These are phyloP conservation scores for Cystobasidiopsis lactophilus DNA, from an alignment of 768 basidiomycete genomes.

Conservation along the genomic window DNA sequence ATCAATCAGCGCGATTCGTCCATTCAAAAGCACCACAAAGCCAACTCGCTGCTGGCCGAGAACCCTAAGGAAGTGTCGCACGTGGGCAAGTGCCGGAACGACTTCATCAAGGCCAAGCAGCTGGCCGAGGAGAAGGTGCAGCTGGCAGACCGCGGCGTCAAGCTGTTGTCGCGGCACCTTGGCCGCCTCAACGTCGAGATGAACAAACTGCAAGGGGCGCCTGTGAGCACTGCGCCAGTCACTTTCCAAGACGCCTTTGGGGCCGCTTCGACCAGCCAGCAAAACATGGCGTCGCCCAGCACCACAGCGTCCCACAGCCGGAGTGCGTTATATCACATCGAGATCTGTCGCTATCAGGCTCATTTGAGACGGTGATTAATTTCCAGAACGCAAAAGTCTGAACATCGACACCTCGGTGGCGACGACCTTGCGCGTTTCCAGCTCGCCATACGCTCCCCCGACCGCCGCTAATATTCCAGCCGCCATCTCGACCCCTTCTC, in stretches of 20 bases:
- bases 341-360: background rate
- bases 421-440: too few relatives aligned
- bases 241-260: background rate
- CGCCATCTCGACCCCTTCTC: too few relatives aligned
- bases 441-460: too few relatives aligned
- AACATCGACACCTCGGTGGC: too few relatives aligned
- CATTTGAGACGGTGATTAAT: background rate
- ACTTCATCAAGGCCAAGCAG: conserved; percentile 2
- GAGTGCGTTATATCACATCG: background rate
- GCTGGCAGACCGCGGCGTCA: conserved; percentile 7
- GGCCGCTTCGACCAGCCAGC: background rate
- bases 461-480: too few relatives aligned
- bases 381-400: background rate
- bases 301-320: background rate
- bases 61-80: conserved; percentile 7
- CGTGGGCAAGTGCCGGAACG: conserved; percentile 7
- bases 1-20: conserved; percentile 5
- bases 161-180: conserved; percentile 4
- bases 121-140: conserved; percentile 10
- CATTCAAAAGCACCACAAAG: conserved; percentile 9
- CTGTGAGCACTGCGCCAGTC: background rate
- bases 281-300: background rate
- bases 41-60: conserved; percentile 2
- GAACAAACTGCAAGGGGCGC: background rate
- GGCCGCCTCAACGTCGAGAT: conserved; percentile 3